Base-by-base conservation (phyloP, 163 green algal genomes). In the Dunaliella salina region DNA sequence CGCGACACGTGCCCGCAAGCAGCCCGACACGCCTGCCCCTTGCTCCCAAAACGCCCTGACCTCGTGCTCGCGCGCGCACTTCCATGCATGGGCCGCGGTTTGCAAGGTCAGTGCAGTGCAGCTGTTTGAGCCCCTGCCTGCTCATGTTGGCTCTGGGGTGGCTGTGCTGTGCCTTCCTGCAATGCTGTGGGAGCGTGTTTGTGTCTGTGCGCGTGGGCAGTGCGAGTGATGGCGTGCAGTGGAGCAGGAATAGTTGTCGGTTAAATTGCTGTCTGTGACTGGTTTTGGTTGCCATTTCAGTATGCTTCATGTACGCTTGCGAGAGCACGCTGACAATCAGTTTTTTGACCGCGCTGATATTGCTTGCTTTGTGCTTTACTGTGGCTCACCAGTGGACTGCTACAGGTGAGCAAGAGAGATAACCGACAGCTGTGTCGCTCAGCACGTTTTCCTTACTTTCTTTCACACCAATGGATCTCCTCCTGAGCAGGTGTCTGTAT, bases 401-500 rank as follows among this genome's bases (percentile, higher is more conserved):
- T 50, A 8, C 40, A 50, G 40, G 40, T 50, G 40, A 50, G 40
- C 40, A 50, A 8, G 40, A 50, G 40, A 8, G 40, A 8, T 50
- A 3, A 8, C 40, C 8, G 40, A 50, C 3, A 50, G 40, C 40
- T 15, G 40, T 50, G 40, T 50, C 40, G 40, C 40, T 8, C 40
- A 15, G 8, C 4, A 50, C 8, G 40, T 50, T 50, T 50, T 50
- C 8, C 40, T 15, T 8, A 50, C 40, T 50, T 3, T 50, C 8
- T n/a, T 50, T 50, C 3, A 15, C 8, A 50, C 40, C 40, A 15
- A 15, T 50, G 40, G 40, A 50, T 50, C 40, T 50, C 4, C 8
- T 50, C 40, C 40, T 50, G 40, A 50, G 34, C 80, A 85, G 83
- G 20, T 85, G 83, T 63, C 26, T 99, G 75, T 99, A 99, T 88